A percentile compares a stretch with the other conserved stretches of the same genome.
These are phyloP conservation scores for Colletotrichum sp. DNA, from an alignment of 2,329 filamentous ascomycete genomes.

Conservation along the genomic window DNA sequence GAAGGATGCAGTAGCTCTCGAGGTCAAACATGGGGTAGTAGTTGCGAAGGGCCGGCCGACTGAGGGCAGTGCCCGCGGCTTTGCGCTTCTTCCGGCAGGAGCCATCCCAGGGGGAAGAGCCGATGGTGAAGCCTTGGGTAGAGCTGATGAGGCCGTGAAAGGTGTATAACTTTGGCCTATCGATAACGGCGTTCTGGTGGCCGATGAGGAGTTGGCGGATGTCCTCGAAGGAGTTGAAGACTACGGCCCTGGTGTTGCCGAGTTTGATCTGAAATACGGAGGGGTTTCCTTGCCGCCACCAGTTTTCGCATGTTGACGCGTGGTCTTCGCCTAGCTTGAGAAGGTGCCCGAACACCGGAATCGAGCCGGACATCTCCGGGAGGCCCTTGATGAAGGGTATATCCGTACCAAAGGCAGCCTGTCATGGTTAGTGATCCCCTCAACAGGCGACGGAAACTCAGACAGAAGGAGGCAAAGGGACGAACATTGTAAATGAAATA, in stretches of 20 bases:
- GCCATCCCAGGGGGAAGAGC: not conserved
- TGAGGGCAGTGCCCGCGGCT: not conserved
- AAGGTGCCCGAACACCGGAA: slow-evolving; percentile 67
- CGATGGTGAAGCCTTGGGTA: not conserved
- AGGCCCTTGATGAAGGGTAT: slow-evolving; percentile 65
- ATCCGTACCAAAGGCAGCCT: slow-evolving; percentile 52
- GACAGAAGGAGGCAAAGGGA: fast-evolving
- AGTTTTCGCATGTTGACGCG: not conserved
- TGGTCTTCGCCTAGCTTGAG: slow-evolving; percentile 55
- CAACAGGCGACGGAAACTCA: not conserved
- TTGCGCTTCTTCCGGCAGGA: not conserved
- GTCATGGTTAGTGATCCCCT: not conserved
- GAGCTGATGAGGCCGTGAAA: not conserved
- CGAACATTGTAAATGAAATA: not conserved
- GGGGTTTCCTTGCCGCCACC: not conserved
- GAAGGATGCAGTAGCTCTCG: not conserved
- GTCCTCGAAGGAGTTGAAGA: not conserved
- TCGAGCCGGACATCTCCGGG: slow-evolving; percentile 71
- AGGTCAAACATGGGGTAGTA: not conserved
- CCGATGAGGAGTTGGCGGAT: not conserved
- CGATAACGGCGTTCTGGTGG: not conserved
- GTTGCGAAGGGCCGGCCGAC: not conserved
- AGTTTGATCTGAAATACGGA: not conserved
- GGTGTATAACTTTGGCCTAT: not conserved
- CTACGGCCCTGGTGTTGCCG: not conserved